Percentiles rank a stretch among this genome's conserved stretches.
phyloP scores from a whole-genome alignment of 148 eudicot species.

The Dysphania ambrosioides region DNA sequence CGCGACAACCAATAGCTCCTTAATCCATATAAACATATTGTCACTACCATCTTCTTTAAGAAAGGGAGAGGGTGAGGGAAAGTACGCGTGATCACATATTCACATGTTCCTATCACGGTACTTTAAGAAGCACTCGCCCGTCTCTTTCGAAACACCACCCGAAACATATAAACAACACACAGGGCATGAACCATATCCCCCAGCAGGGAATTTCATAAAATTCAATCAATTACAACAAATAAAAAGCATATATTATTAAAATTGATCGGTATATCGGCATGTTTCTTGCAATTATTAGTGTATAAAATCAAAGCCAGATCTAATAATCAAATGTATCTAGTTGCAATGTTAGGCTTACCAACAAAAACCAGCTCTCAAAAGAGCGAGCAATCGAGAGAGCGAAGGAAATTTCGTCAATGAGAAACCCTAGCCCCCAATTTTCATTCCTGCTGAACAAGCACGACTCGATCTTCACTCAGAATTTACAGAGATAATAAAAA shows the following conservation, averaged over 20 bases:
- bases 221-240: neutral
- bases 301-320: neutral
- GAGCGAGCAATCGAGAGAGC: no score
- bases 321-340: neutral
- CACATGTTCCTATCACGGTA: no score
- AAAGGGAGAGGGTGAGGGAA: no score
- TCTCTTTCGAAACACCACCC: neutral
- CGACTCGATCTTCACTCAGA: neutral
- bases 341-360: neutral
- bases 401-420: neutral
- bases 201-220: neutral
- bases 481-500: neutral
- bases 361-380: conserved; percentile 5
- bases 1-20: neutral
- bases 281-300: neutral
- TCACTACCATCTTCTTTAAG: no score
- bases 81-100: neutral
- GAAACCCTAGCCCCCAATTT: conserved; percentile 3
- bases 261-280: neutral
- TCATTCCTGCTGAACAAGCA: no score
- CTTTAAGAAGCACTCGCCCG: neutral
- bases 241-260: neutral
- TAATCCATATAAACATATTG: no score
- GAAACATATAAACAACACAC: neutral
- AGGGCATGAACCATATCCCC: neutral